Evolutionary conservation across 345 rosid genomes (phyloP), one percentile per base, ranked within the genome.

Genomic region (Lepidium africanum): DNA sequence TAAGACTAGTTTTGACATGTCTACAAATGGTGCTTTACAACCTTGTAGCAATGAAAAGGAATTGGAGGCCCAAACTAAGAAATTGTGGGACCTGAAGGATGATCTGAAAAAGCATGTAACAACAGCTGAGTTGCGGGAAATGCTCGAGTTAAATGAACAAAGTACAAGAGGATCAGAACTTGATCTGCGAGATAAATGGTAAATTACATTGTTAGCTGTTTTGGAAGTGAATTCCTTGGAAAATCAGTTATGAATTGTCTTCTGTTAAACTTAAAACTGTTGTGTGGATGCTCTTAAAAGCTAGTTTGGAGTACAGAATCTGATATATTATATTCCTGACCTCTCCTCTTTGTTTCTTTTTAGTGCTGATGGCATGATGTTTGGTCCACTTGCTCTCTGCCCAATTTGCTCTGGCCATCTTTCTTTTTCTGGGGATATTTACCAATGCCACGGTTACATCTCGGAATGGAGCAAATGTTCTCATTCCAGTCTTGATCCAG

Each of bases 401-500:
- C 87, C 87, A 7, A 52, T 84, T 41, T 94, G 97, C 81, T 81
- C 92, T 55, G 80, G 93, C 70, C 70, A 76, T 65, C 86, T 94
- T 80, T 82, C 70, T 48, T 91, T 70, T 80, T 86, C 87, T 55
- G 96, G 99, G 70, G 91, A 91, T 79, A 38, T 75, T 67, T 91
- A 89, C 70, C 81, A 81, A 53, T 94, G 99, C 78, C 57, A 57
- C 66, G 96, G 97, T 16, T 86, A 79, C 77, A 61, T 82, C 19
- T 87, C 96, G 7, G 99, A 77, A 74, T 94, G 97, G 96, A 94
- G 92, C 81, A 91, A 89, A 80, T 94, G 99, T 73, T 79, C 96
- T 37, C 84, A 82, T 69, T 76, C 91, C 63, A 84, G 88, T 79
- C 45, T 48, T 64, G 93, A 91, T 74, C 97, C 96, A 49, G 82